Evolutionary conservation across 2,329 filamentous ascomycete genomes (phyloP), one percentile per base, ranked within the genome.

Genomic region (Hawksworthiomyces lignivorus): DNA sequence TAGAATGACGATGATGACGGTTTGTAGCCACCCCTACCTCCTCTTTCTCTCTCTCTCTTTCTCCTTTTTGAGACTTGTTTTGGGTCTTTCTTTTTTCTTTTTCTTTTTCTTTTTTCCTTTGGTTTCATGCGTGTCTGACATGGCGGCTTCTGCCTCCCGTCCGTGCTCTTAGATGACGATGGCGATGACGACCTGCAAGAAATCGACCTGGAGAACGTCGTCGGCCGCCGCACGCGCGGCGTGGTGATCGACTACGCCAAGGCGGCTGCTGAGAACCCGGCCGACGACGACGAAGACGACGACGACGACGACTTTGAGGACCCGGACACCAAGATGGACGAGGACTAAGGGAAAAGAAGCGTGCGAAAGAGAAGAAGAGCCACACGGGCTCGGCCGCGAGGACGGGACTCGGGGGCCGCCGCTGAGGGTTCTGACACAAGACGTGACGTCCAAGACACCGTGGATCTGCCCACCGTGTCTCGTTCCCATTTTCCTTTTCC

Each of bases 241-340:
- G 86, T 87, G 64, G 75, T 81, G 58, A 96, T 97, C 61, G 87
- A 97, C 73, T 97, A 87, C 67, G 84, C 84, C 56, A 88, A 94
- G 70, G 89, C 89, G 17, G 87, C 87, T 20, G 74, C 84, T 64
- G 80, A 94, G 63, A 76, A 84, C 54, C 79, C 77, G 35, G 77
- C 72, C 50, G 77, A 80, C n/a, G 84, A 89, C 5, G 84, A 87
- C 12, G 82, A 90, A 22, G 87, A 88, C 0, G 87, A 88, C 33
- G 84, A 92, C 0, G 83, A 80, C 34, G 78, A 77, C 52, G 69
- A 81, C 75, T 60, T 72, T 26, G 73, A 74, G 41, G 72, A 73
- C 54, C 82, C 82, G 59, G 67, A 79, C 74, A 78, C 81, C 47
- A 77, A 80, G 65, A 87, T 87, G 83, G 73, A 82, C 56, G 77